Base-by-base conservation (phyloP, 2,329 filamentous ascomycete genomes). In the Podosphaera fusca region DNA sequence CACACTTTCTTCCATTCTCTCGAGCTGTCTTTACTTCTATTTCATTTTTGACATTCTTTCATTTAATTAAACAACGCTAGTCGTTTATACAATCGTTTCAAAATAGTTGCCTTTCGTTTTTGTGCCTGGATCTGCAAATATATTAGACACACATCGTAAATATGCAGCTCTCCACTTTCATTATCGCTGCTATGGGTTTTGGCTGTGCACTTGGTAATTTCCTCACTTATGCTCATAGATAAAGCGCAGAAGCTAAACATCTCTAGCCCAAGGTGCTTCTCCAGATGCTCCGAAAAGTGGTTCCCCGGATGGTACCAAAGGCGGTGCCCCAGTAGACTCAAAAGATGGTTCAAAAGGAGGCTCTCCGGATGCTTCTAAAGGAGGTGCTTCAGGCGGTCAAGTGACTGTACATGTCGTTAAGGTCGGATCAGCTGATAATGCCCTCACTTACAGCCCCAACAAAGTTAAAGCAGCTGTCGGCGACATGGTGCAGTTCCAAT, bases 401-500 rank as follows among this genome's bases (percentile, higher is more conserved):
- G 55, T 60, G 46, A 72, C 65, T 7, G 75, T 81, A 42, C 80
- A 85, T 64, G 77, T 82, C 58, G 78, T 87, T 57, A 76, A 78
- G 60, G 84, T 88, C 58, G 77, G 77, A 60, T 61, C 60, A n/a
- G 51, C 59, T 21, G 64, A 63, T 68, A 70, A 62, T 72, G 68
- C 70, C 65, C 31, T 84, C 58, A 75, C 71, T 60, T 89, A 80
- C 73, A 78, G 71, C 60, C 85, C 85, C 46, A 74, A 83, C 63
- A 80, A 75, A 64, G 68, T 90, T 67, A 73, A 72, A 60, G 84
- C 81, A 36, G 67, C 70, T n/a, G 70, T 73, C 2, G 85, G 85
- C 61, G 73, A 76, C 63, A 75, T 79, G 71, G 73, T 84, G 10
- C 78, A 82, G 70, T 84, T 83, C 73, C 78, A 82, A 68, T 84